Evolutionary conservation across 2,329 filamentous ascomycete genomes (phyloP).

Genomic region (Ascochyta lentis): DNA sequence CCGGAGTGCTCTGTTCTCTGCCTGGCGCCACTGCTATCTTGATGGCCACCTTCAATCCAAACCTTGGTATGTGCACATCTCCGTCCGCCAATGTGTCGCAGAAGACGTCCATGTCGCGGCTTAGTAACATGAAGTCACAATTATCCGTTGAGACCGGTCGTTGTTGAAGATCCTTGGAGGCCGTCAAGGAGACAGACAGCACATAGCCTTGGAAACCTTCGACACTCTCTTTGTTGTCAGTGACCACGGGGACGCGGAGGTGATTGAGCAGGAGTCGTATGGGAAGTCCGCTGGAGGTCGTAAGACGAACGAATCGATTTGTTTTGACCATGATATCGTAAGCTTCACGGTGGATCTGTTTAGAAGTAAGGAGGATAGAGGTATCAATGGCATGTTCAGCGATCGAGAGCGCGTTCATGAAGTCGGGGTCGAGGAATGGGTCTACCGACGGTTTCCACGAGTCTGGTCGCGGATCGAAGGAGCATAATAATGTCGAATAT

Average conservation of each 20-base stretch:
- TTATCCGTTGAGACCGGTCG: background rate
- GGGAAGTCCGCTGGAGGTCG: constrained; percentile 8
- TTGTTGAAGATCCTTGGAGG: background rate
- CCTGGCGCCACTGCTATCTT: constrained; percentile 17
- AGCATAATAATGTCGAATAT: constrained; percentile 13
- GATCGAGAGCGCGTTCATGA: background rate
- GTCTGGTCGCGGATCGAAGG: constrained; percentile 4
- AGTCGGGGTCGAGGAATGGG: background rate
- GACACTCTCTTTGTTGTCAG: background rate
- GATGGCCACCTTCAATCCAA: constrained; percentile 7
- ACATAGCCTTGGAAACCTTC: constrained; percentile 22
- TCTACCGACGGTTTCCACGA: background rate
- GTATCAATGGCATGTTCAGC: constrained; percentile 11
- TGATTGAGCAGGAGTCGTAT: constrained; percentile 4
- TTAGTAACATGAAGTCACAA: constrained; percentile 18
- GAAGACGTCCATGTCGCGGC: constrained; percentile 19
- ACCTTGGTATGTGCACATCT: constrained; percentile 8
- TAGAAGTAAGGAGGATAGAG: constrained; percentile 17
- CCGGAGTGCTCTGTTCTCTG: background rate
- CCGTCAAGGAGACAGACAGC: constrained; percentile 15
- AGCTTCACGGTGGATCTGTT: constrained; percentile 18
- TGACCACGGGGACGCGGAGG: constrained; percentile 14
- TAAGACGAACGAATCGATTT: constrained; percentile 24
- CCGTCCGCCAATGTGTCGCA: constrained; percentile 18
- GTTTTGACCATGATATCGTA: constrained; percentile 25